Base-by-base conservation (phyloP, 352 stramenopile species). In the Pythium brachiatum region DNA sequence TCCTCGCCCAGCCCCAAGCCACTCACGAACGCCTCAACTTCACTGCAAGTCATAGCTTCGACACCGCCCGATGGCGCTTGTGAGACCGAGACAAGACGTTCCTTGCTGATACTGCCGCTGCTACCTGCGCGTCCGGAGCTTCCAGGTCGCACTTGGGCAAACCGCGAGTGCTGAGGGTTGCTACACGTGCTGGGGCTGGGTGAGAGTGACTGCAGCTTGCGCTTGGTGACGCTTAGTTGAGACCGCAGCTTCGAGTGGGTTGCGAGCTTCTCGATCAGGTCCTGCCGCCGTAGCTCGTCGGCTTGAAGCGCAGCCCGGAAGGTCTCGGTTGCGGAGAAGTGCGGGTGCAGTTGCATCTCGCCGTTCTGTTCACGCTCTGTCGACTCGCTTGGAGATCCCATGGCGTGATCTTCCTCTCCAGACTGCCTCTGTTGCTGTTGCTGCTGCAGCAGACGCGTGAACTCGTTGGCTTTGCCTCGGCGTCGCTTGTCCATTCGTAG, bases 281-380 rank as follows among this genome's bases (percentile, higher is more conserved):
- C 72, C 34, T 88, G 80, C 3, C 82, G 79, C 1, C 73, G 51
- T 36, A 89, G 66, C 44, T 91, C 82, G 58, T 89, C 82, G 9
- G 76, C 74, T 41, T 78, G 60, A 21, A 88, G 60, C 3, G 64
- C 58, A 9, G 54, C 62, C 27, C 82, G 57, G 23, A 89, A 72
- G 0, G 67, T 51, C 3, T 56, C 57, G 2, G 64, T 66, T 20
- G 70, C 36, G 5, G 54, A 72, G 23, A 57, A 63, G 46, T 79
- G 60, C 26, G 43, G 38, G 0, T 64, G 32, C 23, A 15, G 15
- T 23, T 56, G 62, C 39, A 29, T 27, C 41, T 11, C 5, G 16
- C 3, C 41, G 21, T 13, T 7, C 3, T 15, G 7, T 4, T 48
- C 41, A n/a, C 41, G 1, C n/a, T 48, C 12, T n/a, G n/a, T 16